Evolutionary conservation across 75 land plant species (phyloP).

Genomic region (Gnetum montanum): DNA sequence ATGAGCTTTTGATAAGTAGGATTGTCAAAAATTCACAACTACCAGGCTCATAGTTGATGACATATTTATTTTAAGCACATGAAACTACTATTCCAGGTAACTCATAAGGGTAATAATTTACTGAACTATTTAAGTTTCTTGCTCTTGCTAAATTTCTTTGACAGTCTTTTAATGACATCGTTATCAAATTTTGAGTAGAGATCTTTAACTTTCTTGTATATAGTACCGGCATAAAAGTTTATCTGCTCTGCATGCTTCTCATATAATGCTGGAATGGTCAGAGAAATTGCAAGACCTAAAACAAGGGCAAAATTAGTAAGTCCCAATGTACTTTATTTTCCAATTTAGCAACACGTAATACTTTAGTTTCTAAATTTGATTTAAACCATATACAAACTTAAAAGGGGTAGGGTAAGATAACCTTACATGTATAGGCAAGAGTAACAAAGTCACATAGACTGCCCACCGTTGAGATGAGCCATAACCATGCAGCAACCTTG

Average conservation of each 20-base stretch:
- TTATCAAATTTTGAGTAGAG: constrained; percentile 28
- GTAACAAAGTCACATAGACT: constrained; percentile 56
- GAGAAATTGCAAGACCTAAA: constrained; percentile 34
- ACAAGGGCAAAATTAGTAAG: background rate
- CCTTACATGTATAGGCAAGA: constrained; percentile 56
- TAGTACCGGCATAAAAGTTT: constrained; percentile 22
- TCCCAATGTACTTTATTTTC: background rate
- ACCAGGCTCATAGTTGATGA: no score
- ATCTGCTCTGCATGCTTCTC: constrained; percentile 64
- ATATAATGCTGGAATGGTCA: constrained; percentile 61
- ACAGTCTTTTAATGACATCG: constrained; percentile 19
- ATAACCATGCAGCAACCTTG: constrained; percentile 47
- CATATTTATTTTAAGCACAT: no score
- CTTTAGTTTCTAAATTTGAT: background rate
- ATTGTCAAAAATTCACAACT: no score
- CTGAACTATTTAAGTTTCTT: constrained; percentile 3
- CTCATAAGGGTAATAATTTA: no score
- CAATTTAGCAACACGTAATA: background rate
- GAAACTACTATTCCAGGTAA: no score
- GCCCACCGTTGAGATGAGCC: constrained; percentile 53
- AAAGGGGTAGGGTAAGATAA: background rate
- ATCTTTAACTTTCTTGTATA: constrained; percentile 10
- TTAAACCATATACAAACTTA: background rate
- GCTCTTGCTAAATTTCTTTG: background rate
- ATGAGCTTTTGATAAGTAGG: no score